Evolutionary conservation across 306 rosid species (phyloP).

Genomic region (Styphnolobium japonicum): DNA sequence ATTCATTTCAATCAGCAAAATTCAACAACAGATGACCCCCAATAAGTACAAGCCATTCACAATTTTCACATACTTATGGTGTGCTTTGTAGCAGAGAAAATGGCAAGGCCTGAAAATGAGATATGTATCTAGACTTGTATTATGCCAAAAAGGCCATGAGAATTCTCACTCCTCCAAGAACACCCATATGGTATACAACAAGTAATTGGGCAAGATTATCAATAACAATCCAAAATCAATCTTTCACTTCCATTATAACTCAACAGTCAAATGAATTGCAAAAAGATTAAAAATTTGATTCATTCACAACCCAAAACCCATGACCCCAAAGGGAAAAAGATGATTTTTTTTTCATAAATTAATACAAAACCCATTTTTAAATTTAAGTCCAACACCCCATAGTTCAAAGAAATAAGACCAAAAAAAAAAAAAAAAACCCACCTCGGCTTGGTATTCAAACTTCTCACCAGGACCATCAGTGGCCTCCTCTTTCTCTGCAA

Average conservation of each 20-base stretch:
- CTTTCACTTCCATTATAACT: not conserved
- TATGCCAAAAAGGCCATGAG: not conserved
- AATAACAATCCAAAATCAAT: not conserved
- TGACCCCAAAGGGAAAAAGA: not conserved
- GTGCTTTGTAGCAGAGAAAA: not conserved
- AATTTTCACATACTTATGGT: too few relatives aligned
- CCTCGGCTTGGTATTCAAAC: constrained; percentile 98
- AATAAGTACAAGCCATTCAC: not conserved
- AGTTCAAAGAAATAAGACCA: not conserved
- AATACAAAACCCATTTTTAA: not conserved
- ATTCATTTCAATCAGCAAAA: not conserved
- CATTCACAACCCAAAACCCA: not conserved
- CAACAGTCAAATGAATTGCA: not conserved
- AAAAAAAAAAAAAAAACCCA: too few relatives aligned
- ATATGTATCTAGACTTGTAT: not conserved
- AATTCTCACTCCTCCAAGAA: not conserved
- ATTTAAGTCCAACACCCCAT: not conserved
- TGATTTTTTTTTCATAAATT: not conserved
- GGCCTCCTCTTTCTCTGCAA: constrained; percentile 77
- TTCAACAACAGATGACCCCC: not conserved
- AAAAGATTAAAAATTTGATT: not conserved
- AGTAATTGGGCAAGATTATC: not conserved
- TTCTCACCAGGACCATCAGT: constrained; percentile 74
- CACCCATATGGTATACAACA: not conserved
- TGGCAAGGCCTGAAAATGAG: not conserved